Conservation (phyloP, 2,329 filamentous ascomycete species). For the Exserohilum rostratum region DNA sequence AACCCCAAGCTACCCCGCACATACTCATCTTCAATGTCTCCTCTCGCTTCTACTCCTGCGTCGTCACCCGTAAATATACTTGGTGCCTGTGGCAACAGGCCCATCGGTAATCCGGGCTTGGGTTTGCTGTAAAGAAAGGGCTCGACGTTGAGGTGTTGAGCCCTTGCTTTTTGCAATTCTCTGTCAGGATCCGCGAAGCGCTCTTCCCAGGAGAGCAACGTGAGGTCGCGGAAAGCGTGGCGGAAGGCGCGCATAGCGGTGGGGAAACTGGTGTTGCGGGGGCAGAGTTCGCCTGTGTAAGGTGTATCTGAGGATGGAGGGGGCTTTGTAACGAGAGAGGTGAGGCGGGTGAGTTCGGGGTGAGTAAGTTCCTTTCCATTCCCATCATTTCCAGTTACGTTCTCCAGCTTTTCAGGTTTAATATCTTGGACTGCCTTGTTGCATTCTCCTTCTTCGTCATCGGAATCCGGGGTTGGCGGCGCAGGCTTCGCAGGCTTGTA, state of each 20-base stretch:
- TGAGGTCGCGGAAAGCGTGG: slow-evolving; percentile 49
- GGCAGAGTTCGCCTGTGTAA: slow-evolving; percentile 24
- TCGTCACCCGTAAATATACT: background rate
- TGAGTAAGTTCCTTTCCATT: background rate
- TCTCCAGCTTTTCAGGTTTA: no score
- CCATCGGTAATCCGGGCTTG: slow-evolving; percentile 16
- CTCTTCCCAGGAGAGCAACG: slow-evolving; percentile 50
- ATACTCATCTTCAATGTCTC: slow-evolving; percentile 11
- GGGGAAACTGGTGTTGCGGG: slow-evolving; percentile 37
- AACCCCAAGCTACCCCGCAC: slow-evolving; percentile 13
- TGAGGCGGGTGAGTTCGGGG: slow-evolving; percentile 18
- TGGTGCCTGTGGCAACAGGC: slow-evolving; percentile 12
- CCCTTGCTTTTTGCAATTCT: slow-evolving; percentile 26
- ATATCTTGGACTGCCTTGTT: no score
- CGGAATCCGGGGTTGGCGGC: background rate
- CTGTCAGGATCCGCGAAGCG: slow-evolving; percentile 37
- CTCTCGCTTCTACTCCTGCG: background rate
- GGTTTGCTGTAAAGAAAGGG: slow-evolving; percentile 40
- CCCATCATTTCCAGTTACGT: no score
- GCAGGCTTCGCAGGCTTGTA: slow-evolving; percentile 25
- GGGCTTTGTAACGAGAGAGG: slow-evolving; percentile 15
- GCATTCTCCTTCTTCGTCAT: background rate
- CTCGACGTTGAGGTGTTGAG: slow-evolving; percentile 21
- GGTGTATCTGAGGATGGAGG: slow-evolving; percentile 15
- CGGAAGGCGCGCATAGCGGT: slow-evolving; percentile 48